A percentile compares a stretch with the other conserved stretches of the same genome.
Conservation (phyloP, 208 protist species). For the Acanthamoeba royreba region DNA sequence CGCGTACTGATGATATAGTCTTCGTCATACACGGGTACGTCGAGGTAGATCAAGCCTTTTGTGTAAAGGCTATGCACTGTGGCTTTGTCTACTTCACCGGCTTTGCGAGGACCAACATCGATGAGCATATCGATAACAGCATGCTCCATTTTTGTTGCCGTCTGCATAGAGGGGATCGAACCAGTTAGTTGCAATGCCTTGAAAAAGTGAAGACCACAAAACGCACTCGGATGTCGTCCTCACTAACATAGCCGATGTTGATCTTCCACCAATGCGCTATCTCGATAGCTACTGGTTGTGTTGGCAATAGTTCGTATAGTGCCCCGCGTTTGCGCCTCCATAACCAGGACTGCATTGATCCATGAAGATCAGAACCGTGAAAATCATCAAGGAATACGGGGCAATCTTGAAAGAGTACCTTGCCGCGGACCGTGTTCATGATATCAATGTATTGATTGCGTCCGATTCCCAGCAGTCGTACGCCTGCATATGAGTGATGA, state of each 20-base stretch:
- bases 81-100: constrained; percentile 59
- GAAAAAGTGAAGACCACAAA: background rate
- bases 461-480: constrained; percentile 92
- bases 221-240: constrained; percentile 62
- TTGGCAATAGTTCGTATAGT: constrained; percentile 69
- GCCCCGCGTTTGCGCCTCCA: constrained; percentile 70
- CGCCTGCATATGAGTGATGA: constrained; percentile 62
- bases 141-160: constrained; percentile 29
- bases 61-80: constrained; percentile 78
- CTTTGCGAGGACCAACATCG: constrained; percentile 41
- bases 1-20: constrained; percentile 78
- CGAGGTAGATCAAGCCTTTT: constrained; percentile 87
- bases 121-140: constrained; percentile 61
- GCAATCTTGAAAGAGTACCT: too few relatives aligned
- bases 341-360: constrained; percentile 1
- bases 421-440: constrained; percentile 91
- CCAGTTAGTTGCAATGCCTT: background rate
- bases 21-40: constrained; percentile 85
- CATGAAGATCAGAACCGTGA: background rate
- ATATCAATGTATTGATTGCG: constrained; percentile 96
- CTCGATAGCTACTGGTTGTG: constrained; percentile 59
- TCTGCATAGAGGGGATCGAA: background rate
- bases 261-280: constrained; percentile 82
- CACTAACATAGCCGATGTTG: constrained; percentile 50
- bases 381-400: background rate